These are phyloP conservation scores for Limonomyces culmigenus DNA, from an alignment of 1,284 basidiomycete genomes.

Conservation along the genomic window DNA sequence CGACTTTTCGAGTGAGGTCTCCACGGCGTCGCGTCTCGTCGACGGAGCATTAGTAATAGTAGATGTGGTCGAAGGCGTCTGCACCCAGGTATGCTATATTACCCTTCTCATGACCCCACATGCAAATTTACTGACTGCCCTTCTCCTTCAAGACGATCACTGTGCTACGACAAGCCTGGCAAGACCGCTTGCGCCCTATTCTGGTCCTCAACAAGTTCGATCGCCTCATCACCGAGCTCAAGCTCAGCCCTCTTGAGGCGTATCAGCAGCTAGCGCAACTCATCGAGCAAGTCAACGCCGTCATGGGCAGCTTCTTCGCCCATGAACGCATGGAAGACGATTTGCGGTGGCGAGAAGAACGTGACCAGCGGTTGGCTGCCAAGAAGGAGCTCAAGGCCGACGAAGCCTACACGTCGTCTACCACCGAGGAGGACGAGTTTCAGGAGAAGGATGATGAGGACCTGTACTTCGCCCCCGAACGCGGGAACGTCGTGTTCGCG, in stretches of 20 bases:
- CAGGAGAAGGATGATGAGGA: constrained; percentile 96
- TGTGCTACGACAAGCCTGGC: constrained; percentile 91
- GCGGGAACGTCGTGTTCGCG: constrained; percentile 94
- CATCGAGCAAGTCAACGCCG: constrained; percentile 96
- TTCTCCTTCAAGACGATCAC: constrained; percentile 70
- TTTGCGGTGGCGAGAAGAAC: constrained; percentile 82
- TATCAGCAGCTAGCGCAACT: constrained; percentile 88
- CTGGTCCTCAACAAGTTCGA: constrained; percentile 98
- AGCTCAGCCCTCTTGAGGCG: constrained; percentile 81
- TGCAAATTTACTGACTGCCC: too few species aligned
- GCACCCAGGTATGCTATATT: constrained; percentile 63
- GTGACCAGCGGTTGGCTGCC: constrained; percentile 63
- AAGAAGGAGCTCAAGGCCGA: constrained; percentile 60
- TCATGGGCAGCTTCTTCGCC: constrained; percentile 94
- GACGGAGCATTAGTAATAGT: constrained; percentile 96
- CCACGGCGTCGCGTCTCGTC: constrained; percentile 83
- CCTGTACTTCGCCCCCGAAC: constrained; percentile 93
- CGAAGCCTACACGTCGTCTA: constrained; percentile 24
- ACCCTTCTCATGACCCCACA: neutral
- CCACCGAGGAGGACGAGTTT: constrained; percentile 32
- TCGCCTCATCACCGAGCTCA: constrained; percentile 87
- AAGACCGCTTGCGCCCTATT: constrained; percentile 78
- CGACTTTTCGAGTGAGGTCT: constrained; percentile 96
- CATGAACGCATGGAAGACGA: constrained; percentile 97
- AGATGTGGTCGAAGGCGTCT: constrained; percentile 96